A percentile compares a stretch with the other conserved stretches of the same genome.
phyloP scores from a whole-genome alignment of 2,329 filamentous ascomycete species.

The Berkeleyomyces rouxiae region DNA sequence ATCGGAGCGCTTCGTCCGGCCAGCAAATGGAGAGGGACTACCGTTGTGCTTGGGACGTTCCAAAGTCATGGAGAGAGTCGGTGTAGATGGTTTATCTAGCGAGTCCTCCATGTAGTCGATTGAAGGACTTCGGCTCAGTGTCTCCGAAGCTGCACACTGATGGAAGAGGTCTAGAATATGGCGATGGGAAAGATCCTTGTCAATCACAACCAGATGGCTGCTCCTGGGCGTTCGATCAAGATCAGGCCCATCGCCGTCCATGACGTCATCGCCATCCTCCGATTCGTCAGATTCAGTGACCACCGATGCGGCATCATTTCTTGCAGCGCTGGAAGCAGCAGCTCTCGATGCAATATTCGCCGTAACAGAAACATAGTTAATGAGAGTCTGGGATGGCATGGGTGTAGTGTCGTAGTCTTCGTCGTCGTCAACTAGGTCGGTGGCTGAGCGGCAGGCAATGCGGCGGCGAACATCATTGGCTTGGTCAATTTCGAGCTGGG shows the following conservation, averaged over 20 bases:
- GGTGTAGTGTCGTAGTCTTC: conserved; percentile 8
- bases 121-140: conserved; percentile 6
- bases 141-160: not conserved
- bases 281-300: conserved; percentile 8
- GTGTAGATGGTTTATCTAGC: conserved; percentile 12
- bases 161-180: not conserved
- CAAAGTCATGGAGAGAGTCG: conserved; percentile 7
- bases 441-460: not conserved
- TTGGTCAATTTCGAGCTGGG: conserved; percentile 4
- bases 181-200: conserved; percentile 1
- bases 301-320: not conserved
- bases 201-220: not conserved
- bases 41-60: not conserved
- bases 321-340: not conserved
- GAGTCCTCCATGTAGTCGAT: conserved; percentile 12
- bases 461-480: conserved; percentile 6
- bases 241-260: not conserved
- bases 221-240: not conserved
- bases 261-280: conserved; percentile 6
- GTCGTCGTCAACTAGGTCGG: conserved; percentile 9
- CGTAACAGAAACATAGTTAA: conserved; percentile 10
- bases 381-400: conserved; percentile 3
- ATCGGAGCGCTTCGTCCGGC: not conserved
- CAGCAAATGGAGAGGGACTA: not conserved
- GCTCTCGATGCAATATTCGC: not conserved